phyloP scores from a whole-genome alignment of 1,284 basidiomycete genomes.

The Ustilago hordei region DNA sequence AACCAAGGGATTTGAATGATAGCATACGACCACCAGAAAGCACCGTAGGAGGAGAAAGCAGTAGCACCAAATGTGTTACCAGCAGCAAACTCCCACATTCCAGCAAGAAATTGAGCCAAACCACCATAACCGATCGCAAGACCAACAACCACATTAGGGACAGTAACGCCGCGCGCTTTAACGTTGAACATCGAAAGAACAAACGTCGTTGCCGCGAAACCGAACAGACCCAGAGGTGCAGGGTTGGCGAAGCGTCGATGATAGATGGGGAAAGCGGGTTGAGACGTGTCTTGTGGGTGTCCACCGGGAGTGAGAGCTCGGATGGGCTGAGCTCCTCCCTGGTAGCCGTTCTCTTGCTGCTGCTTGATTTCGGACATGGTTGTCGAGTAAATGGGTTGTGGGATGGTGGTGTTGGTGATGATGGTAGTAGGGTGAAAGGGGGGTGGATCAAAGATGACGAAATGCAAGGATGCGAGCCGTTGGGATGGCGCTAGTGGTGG shows the following conservation, averaged over 20 bases:
- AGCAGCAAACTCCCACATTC: slow-evolving; percentile 77
- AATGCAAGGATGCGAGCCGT: neutral
- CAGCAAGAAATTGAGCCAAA: slow-evolving; percentile 76
- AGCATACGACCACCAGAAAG: slow-evolving; percentile 64
- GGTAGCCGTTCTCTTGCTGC: slow-evolving; percentile 53
- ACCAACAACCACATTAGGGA: slow-evolving; percentile 58
- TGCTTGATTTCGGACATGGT: slow-evolving; percentile 53
- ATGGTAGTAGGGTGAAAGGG: neutral
- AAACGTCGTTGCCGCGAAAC: slow-evolving; percentile 73
- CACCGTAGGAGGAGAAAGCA: slow-evolving; percentile 72
- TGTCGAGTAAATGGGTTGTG: neutral
- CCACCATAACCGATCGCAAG: slow-evolving; percentile 75
- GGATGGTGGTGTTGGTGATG: neutral
- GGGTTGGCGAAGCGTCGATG: slow-evolving; percentile 73
- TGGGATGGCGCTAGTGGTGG: neutral
- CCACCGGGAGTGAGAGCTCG: slow-evolving; percentile 70
- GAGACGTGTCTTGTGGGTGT: slow-evolving; percentile 71
- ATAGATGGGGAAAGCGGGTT: slow-evolving; percentile 68
- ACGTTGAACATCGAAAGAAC: slow-evolving; percentile 71
- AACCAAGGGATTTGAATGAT: slow-evolving; percentile 64
- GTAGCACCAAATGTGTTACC: slow-evolving; percentile 76
- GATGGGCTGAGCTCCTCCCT: slow-evolving; percentile 43
- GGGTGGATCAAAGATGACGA: neutral
- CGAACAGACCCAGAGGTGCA: slow-evolving; percentile 72
- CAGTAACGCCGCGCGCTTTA: slow-evolving; percentile 60